Evolutionary conservation across 108 stramenopile genomes (phyloP), one percentile per base, ranked within the genome.

Genomic region (Hondaea fermentalgiana): DNA sequence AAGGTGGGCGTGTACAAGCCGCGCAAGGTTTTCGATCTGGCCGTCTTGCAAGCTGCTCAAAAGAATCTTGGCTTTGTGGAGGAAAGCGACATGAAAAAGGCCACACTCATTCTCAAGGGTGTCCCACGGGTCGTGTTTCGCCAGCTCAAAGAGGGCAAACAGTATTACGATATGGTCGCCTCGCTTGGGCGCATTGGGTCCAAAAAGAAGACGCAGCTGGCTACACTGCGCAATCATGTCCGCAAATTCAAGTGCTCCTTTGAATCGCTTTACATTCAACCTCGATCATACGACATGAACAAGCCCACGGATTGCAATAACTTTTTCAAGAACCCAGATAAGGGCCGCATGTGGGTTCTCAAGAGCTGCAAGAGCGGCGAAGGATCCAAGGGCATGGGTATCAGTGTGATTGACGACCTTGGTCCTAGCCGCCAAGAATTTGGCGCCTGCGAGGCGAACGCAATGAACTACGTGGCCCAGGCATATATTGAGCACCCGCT

Each of bases 371-470:
- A 83, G 51, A 53, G 49, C 49, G 76, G 76, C n/a, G 76, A 83
- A 35, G 76, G 76, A 4, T 83, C 76, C n/a, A 83, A 83, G 76
- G 76, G 76, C 25, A 83, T 83, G 76, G 76, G 76, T 83, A 83
- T 83, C 51, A 53, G 49, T 35, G 76, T 83, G 19, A 53, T 83
- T 12, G 76, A 83, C 28, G 76, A 83, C 51, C 76, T 83, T 0
- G 12, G 49, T 45, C 45, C 45, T 12, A 53, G 23, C 76, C 45
- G 76, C 49, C 49, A 83, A 12, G 76, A 83, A 45, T 83, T 83
- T 83, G 76, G 76, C 76, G 76, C 76, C 25, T 83, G 76, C 51
- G 76, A 83, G 51, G 76, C 45, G 19, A 83, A 83, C 28, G 76
- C 76, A 6, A 83, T 83, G 76, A 83, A 83, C 1, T 83, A 83